Base-by-base conservation (phyloP, 1,284 basidiomycete species). In the Fomitopsis pinicola region DNA sequence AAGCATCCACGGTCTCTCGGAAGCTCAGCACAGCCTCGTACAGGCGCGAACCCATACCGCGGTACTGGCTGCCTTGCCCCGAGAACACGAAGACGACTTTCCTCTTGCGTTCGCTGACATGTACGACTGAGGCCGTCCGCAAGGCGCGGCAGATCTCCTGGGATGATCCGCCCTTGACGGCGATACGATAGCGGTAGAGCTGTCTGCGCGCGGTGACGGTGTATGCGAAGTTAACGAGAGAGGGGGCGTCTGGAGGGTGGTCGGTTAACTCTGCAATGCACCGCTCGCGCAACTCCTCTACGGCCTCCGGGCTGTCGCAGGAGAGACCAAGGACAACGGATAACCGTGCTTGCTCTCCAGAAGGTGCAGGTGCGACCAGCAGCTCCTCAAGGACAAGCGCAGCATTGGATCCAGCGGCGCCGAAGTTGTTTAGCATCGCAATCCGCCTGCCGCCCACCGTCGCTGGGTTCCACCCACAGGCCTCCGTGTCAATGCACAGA, bases 381-480 rank as follows among this genome's bases (percentile, higher is more conserved):
- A 35, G 63, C 54, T 89, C 88, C 64, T 89, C 85, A 1, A 91
- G 66, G 6, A 91, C 59, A 14, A 88, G 66, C 0, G 86, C 82
- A 1, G 80, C 79, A 62, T 91, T 91, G 10, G 88, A 89, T 0
- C 89, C 89, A 22, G 88, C 79, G 0, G 88, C 88, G 19, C 89
- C 89, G 65, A 89, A 91, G 66, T 90, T 91, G 66, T 88, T 90
- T 55, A 91, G 74, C 19, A 90, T 66, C 0, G 87, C 87, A 4
- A 85, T 65, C 4, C 87, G 78, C 4, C 73, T 70, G 50, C 48
- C 63, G 61, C 8, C 75, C 75, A 17, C 66, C 66, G 12, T 72
- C 70, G 3, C 72, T 67, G 14, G 75, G 68, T 57, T 52, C 87
- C 88, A 89, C 2, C 74, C 67, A 0, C 70, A 66, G 0, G 73